A percentile compares a stretch with the other conserved stretches of the same genome.
Evolutionary conservation across 2,329 filamentous ascomycete species (phyloP).

Genomic region (Camillea tinctor): DNA sequence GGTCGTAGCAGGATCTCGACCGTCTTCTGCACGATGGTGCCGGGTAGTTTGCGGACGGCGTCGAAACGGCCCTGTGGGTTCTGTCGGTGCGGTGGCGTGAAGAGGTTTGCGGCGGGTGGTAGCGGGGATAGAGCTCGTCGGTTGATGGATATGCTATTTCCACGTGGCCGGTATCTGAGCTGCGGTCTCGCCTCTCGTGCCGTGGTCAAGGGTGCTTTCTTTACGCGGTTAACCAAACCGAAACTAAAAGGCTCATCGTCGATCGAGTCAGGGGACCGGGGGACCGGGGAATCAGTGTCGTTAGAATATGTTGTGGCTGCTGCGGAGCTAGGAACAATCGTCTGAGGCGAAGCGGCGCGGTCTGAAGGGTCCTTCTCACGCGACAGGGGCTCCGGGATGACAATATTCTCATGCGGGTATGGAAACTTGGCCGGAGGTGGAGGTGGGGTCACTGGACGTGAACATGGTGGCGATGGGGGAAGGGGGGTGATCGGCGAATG

Average conservation of each 20-base stretch:
- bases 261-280: conserved; percentile 6
- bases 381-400: conserved; percentile 32
- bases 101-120: conserved; percentile 65
- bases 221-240: conserved; percentile 3
- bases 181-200: conserved; percentile 37
- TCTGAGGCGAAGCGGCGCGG: conserved; percentile 33
- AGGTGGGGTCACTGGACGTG: conserved; percentile 38
- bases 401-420: conserved; percentile 41
- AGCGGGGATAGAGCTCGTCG: conserved; percentile 64
- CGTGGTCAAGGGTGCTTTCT: conserved; percentile 20
- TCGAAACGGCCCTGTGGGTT: conserved; percentile 41
- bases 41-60: conserved; percentile 52
- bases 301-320: conserved; percentile 27
- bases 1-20: conserved; percentile 75
- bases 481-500: conserved; percentile 44
- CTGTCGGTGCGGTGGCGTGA: conserved; percentile 46
- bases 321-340: conserved; percentile 30
- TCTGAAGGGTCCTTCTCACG: conserved; percentile 35
- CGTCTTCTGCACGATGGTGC: conserved; percentile 73
- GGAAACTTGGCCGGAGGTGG: conserved; percentile 35
- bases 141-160: conserved; percentile 48
- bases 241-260: conserved; percentile 5
- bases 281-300: conserved; percentile 24
- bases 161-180: conserved; percentile 55
- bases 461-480: conserved; percentile 45